Evolutionary conservation across 164 flowering plant genomes (phyloP).

Genomic region (Tetracentron sinense): DNA sequence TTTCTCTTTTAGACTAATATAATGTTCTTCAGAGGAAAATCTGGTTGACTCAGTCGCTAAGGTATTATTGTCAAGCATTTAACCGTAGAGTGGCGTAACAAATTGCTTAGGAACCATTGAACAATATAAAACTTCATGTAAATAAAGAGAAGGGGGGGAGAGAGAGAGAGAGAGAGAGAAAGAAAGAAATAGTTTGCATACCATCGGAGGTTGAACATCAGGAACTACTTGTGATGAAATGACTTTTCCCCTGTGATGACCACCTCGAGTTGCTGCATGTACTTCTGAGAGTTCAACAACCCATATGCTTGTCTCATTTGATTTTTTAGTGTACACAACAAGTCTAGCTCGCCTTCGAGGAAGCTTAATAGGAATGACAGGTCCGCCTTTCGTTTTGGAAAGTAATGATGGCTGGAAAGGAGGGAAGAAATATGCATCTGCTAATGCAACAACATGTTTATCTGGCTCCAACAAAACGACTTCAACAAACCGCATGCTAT

Average conservation of each 20-base stretch:
- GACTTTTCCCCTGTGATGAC: constrained; percentile 92
- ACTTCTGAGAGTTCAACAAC: constrained; percentile 79
- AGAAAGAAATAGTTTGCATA: too few species aligned
- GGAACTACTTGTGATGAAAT: constrained; percentile 71
- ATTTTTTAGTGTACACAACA: constrained; percentile 68
- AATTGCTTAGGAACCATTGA: too few species aligned
- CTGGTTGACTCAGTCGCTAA: too few species aligned
- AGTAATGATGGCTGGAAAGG: constrained; percentile 90
- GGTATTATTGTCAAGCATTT: too few species aligned
- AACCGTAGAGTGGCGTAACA: too few species aligned
- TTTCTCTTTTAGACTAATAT: too few species aligned
- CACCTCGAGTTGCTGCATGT: constrained; percentile 92
- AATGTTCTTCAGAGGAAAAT: too few species aligned
- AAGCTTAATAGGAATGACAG: constrained; percentile 71
- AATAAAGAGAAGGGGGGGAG: too few species aligned
- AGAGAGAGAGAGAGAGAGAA: too few species aligned
- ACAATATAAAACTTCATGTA: too few species aligned
- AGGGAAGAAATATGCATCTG: constrained; percentile 96
- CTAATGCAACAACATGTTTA: constrained; percentile 79
- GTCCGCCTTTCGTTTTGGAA: constrained; percentile 80
- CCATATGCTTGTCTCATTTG: constrained; percentile 87
- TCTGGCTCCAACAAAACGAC: constrained; percentile 82
- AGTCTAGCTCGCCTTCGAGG: constrained; percentile 87
- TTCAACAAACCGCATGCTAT: constrained; percentile 89
- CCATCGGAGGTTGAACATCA: constrained; percentile 97